These are phyloP conservation scores for Aspergillus clavatus DNA, from an alignment of 2,329 filamentous ascomycete species.

Conservation along the genomic window DNA sequence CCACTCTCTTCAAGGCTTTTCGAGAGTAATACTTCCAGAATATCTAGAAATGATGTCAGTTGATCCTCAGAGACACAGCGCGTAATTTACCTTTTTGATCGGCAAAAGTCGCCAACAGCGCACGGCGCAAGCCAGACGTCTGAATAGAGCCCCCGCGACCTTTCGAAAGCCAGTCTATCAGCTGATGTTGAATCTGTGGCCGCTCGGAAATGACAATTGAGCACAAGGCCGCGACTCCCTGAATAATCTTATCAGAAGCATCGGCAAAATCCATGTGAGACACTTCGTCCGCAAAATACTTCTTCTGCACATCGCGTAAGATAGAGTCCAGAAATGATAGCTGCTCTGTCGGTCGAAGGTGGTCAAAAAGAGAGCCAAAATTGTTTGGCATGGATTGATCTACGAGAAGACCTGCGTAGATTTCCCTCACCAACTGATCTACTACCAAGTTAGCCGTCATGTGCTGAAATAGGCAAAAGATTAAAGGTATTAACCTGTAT, in stretches of 20 bases:
- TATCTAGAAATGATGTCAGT: slow-evolving; percentile 30
- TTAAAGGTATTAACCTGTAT: slow-evolving; percentile 52
- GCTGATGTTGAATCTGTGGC: slow-evolving; percentile 47
- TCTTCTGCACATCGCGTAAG: slow-evolving; percentile 42
- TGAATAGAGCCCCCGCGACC: slow-evolving; percentile 63
- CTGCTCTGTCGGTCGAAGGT: slow-evolving; percentile 48
- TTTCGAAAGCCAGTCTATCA: slow-evolving; percentile 62
- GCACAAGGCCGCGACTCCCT: slow-evolving; percentile 57
- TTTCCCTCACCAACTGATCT: slow-evolving; percentile 39
- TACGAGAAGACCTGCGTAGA: slow-evolving; percentile 37
- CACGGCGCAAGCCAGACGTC: slow-evolving; percentile 61
- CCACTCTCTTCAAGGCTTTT: slow-evolving; percentile 71
- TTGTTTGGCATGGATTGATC: slow-evolving; percentile 21
- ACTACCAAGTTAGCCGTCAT: slow-evolving; percentile 12
- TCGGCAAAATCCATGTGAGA: slow-evolving; percentile 9
- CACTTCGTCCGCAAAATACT: slow-evolving; percentile 29
- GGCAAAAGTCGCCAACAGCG: slow-evolving; percentile 56
- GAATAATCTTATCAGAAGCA: slow-evolving; percentile 38
- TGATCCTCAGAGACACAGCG: neutral
- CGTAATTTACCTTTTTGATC: slow-evolving; percentile 47
- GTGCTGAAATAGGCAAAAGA: neutral
- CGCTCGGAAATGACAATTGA: slow-evolving; percentile 47
- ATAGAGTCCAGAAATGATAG: slow-evolving; percentile 42
- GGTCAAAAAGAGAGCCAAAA: slow-evolving; percentile 37
- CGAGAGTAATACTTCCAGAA: slow-evolving; percentile 50